Evolutionary conservation across 352 stramenopile species (phyloP).

Genomic region (Pythium aristosporum): DNA sequence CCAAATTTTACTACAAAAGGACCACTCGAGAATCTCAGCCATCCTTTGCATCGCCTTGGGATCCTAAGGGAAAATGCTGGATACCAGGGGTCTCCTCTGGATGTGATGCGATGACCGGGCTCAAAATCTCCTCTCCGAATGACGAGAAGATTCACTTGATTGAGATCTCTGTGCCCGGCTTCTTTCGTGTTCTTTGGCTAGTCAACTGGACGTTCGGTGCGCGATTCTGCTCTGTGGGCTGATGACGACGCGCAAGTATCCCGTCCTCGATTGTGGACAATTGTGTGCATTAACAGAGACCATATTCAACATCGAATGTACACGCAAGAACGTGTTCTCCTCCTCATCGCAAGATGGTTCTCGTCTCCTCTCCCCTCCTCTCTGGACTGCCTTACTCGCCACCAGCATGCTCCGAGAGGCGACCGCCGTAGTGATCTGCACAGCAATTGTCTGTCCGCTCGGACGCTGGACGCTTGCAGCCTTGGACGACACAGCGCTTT

Average conservation of each 20-base stretch:
- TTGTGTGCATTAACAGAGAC: too few relatives aligned
- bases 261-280: not conserved
- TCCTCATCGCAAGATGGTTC: not conserved
- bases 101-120: not conserved
- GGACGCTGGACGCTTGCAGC: conserved; percentile 26
- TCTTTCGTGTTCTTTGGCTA: conserved; percentile 12
- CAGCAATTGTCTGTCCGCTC: conserved; percentile 32
- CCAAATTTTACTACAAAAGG: too few relatives aligned
- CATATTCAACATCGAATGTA: too few relatives aligned
- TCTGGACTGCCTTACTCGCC: not conserved
- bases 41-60: too few relatives aligned
- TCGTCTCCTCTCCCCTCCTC: not conserved
- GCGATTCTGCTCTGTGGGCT: not conserved
- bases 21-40: not conserved
- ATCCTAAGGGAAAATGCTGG: too few relatives aligned
- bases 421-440: conserved; percentile 22
- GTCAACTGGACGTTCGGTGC: conserved; percentile 2
- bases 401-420: not conserved
- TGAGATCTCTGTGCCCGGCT: conserved; percentile 1
- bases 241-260: not conserved
- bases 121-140: too few relatives aligned
- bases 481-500: conserved; percentile 27
- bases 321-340: not conserved
- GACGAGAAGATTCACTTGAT: not conserved
- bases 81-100: not conserved